phyloP scores from a whole-genome alignment of 2,329 filamentous ascomycete species.

The Exophiala sideris region DNA sequence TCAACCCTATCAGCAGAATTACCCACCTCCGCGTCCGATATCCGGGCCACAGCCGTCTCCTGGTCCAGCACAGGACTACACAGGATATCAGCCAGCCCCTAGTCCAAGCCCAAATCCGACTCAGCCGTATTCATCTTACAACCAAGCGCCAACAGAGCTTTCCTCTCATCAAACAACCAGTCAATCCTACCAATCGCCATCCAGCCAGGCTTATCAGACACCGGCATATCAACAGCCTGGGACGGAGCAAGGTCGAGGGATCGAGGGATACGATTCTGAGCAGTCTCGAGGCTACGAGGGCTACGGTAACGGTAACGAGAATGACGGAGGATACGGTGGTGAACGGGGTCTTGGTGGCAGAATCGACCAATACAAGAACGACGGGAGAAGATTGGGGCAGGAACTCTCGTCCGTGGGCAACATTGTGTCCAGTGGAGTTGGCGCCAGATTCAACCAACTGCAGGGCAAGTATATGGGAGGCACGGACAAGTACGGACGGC shows the following conservation, averaged over 20 bases:
- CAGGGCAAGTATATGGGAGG: conserved; percentile 24
- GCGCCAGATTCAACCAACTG: conserved; percentile 44
- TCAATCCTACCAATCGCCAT: conserved; percentile 22
- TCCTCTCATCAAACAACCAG: conserved; percentile 14
- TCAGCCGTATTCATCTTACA: conserved; percentile 16
- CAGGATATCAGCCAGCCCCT: conserved; percentile 12
- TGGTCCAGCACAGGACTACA: conserved; percentile 2
- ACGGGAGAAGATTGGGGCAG: conserved; percentile 31
- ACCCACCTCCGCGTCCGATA: conserved; percentile 22
- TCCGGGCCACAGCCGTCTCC: conserved; percentile 14
- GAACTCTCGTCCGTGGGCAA: conserved; percentile 39
- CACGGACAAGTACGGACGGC: conserved; percentile 21
- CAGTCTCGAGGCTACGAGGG: conserved; percentile 32
- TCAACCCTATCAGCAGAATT: conserved; percentile 12
- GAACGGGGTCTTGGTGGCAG: conserved; percentile 35
- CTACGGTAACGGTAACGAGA: conserved; percentile 33
- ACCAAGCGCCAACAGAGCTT: conserved; percentile 18
- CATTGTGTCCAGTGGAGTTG: conserved; percentile 39
- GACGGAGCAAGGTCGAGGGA: conserved; percentile 17
- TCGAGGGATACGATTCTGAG: conserved; percentile 20
- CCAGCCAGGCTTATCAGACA: conserved; percentile 22
- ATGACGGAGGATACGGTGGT: conserved; percentile 30
- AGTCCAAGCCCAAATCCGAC: neutral
- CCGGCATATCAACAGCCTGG: conserved; percentile 17
- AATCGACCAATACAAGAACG: conserved; percentile 31